Base-by-base conservation (phyloP, 257 asterid species). In the Mitragyna speciosa region DNA sequence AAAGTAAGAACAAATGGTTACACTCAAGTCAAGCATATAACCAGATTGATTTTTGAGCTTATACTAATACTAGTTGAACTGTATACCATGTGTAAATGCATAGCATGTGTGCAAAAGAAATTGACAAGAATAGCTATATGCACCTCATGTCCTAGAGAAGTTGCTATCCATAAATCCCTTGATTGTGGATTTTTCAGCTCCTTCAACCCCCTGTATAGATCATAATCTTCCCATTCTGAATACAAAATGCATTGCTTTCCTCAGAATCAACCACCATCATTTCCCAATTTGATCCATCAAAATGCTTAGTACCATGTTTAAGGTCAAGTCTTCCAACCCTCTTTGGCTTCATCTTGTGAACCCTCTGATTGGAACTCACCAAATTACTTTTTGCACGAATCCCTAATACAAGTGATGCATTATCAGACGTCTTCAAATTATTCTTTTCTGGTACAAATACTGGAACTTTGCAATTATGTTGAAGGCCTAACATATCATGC, bases 231-330 rank as follows among this genome's bases (percentile, higher is more conserved):
- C 72, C 72, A 8, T 43, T n/a, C 3, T 28, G 26, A 33, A 6
- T 0, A 76, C 28, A 36, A 12, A 0, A 0, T 17, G 79, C 79
- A 63, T 76, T 76, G 14, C 7, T 2, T 0, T 4, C 3, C 17
- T 59, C 15, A 4, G 12, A 8, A 45, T 76, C 43, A 41, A 76
- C 72, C 41, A 61, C 59, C 56, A 76, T 54, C 5, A 76, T 59
- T 28, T 76, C 72, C 79, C 72, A 76, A 33, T 76, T 41, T 43
- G 41, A 36, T 15, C 79, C 70, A 0, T 75, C 79, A 19, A 75
- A 36, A 39, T 75, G 71, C 48, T 41, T 26, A 9, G 41, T 45
- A 12, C 59, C 76, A 26, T n/a, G 47, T 45, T 47, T 71, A 7
- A 71, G 15, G 36, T 59, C 76, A n/a, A 71, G 14, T 45, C 47